Conservation (phyloP, 495 filamentous ascomycete species). For the Hypoxylon cercidicola region DNA sequence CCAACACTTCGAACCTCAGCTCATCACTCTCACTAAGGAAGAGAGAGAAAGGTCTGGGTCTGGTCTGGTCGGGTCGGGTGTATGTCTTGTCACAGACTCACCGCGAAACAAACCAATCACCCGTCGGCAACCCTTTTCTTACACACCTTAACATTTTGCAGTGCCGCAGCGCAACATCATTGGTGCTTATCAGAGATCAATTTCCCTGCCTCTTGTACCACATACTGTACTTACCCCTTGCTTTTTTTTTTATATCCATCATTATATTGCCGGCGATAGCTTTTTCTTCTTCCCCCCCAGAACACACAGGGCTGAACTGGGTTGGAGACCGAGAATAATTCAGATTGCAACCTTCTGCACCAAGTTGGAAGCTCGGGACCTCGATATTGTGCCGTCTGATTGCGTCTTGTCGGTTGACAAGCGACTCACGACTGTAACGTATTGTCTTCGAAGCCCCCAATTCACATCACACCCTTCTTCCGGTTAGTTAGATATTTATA, state of each 20-base stretch:
- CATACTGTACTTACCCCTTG: conserved; percentile 39
- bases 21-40: conserved; percentile 7
- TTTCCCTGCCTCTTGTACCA: conserved; percentile 37
- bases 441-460: conserved; percentile 24
- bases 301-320: conserved; percentile 20
- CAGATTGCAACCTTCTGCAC: conserved; percentile 23
- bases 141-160: conserved; percentile 37
- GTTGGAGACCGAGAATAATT: conserved; percentile 32
- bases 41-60: conserved; percentile 18
- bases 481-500: conserved; percentile 33
- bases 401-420: conserved; percentile 16
- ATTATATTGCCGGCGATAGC: conserved; percentile 26
- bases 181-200: conserved; percentile 35
- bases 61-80: conserved; percentile 4
- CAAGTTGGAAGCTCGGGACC: conserved; percentile 32
- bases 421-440: conserved; percentile 30
- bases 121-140: conserved; percentile 27
- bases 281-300: conserved; percentile 7
- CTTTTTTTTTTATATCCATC: conserved; percentile 31
- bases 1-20: conserved; percentile 7
- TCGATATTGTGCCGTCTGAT: conserved; percentile 17
- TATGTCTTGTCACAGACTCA: conserved; percentile 27
- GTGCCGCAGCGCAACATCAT: conserved; percentile 35
- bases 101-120: conserved; percentile 35
- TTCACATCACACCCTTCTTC: conserved; percentile 9